Percentiles rank a stretch among this genome's conserved stretches.
Conservation (phyloP, 1,139 yeast species). For the Debaryomycetaceae sp. region DNA sequence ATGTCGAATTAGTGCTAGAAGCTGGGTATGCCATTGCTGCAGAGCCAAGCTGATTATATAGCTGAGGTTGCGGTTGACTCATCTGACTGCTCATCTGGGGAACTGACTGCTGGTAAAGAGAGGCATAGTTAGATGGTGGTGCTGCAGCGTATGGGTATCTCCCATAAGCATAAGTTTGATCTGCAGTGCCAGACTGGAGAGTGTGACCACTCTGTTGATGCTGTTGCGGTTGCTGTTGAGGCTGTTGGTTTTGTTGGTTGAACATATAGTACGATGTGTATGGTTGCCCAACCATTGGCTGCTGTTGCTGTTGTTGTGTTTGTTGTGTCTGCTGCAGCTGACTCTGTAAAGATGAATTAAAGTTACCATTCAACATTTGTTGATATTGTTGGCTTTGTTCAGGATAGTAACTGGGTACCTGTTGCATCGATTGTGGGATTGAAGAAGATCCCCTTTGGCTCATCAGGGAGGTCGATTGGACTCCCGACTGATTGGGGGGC, state of each 20-base stretch:
- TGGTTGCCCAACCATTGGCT: slow-evolving; percentile 10
- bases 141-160: slow-evolving; percentile 8
- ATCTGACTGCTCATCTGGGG: slow-evolving; percentile 12
- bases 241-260: slow-evolving; percentile 12
- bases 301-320: slow-evolving; percentile 6
- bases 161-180: slow-evolving; percentile 6
- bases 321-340: slow-evolving; percentile 7
- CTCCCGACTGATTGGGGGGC: neutral
- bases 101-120: slow-evolving; percentile 13
- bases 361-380: slow-evolving; percentile 14
- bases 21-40: slow-evolving; percentile 4
- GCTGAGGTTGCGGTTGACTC: slow-evolving; percentile 16
- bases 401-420: slow-evolving; percentile 8
- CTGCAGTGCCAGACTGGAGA: slow-evolving; percentile 7
- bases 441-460: slow-evolving; percentile 8
- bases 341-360: slow-evolving; percentile 10
- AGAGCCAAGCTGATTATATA: slow-evolving; percentile 9
- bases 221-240: slow-evolving; percentile 7
- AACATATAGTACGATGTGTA: slow-evolving; percentile 21
- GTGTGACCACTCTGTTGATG: slow-evolving; percentile 8
- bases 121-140: slow-evolving; percentile 7
- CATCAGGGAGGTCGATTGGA: slow-evolving; percentile 2
- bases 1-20: slow-evolving; percentile 10
- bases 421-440: slow-evolving; percentile 9
- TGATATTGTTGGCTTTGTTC: slow-evolving; percentile 9